These are phyloP conservation scores for Hypoxylon perforatum DNA, from an alignment of 495 filamentous ascomycete genomes.

Conservation along the genomic window DNA sequence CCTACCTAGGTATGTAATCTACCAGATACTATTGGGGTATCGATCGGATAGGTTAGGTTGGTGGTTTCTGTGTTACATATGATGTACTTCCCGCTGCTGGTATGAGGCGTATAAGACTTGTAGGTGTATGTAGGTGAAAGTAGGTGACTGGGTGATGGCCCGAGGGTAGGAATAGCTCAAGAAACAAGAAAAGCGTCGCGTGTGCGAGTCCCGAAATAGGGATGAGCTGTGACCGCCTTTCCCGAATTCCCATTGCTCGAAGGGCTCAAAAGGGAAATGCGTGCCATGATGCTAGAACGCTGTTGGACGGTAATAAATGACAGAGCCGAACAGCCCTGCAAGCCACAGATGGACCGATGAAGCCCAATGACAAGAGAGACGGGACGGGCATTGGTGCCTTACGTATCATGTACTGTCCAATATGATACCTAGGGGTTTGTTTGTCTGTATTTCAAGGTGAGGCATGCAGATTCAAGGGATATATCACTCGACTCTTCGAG, in stretches of 20 bases:
- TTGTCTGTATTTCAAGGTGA: neutral
- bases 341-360: constrained; percentile 34
- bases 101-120: too few relatives aligned
- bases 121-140: neutral
- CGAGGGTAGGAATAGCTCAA: constrained; percentile 2
- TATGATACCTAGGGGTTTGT: neutral
- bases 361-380: constrained; percentile 36
- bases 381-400: constrained; percentile 39
- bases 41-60: neutral
- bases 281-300: constrained; percentile 19
- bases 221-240: constrained; percentile 36
- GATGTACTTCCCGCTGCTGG: neutral
- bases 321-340: constrained; percentile 19
- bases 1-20: too few relatives aligned
- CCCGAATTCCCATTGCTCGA: constrained; percentile 25
- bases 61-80: neutral
- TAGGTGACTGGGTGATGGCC: neutral
- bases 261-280: constrained; percentile 31
- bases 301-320: constrained; percentile 36
- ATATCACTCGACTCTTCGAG: neutral
- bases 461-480: too few relatives aligned
- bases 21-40: neutral
- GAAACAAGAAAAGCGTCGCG: constrained; percentile 30
- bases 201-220: constrained; percentile 32
- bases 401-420: constrained; percentile 16